Base-by-base conservation (phyloP, 2,329 filamentous ascomycete species). In the Fusarium coicis region DNA sequence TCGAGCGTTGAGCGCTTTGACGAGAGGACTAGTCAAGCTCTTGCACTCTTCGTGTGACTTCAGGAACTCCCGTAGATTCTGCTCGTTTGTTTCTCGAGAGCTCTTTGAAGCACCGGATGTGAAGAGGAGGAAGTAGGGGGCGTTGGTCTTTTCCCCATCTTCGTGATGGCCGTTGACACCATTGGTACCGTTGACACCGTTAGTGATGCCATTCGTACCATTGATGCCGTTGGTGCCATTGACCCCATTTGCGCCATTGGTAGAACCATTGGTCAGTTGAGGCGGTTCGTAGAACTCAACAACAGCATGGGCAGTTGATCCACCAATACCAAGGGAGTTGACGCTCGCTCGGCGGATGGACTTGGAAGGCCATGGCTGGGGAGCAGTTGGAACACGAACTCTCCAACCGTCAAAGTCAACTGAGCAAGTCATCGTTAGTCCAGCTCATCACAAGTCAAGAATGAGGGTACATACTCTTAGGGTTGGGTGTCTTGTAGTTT, bases 251-350 rank as follows among this genome's bases (percentile, higher is more conserved):
- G 12, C 1, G 3, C 42, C 47, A 36, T 72, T 49, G 26, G 30
- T 14, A 8, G 32, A 30, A 2, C 49, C 49, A 10, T 68, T 66
- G 8, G 62, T 54, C 7, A 63, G 2, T 30, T 63, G 54, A 26
- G 63, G 57, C 1, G 74, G 61, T 7, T 75, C 54, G 19, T 76
- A 76, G 14, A 73, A 73, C 55, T 81, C 79, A 53, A 87, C 67
- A 19, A 86, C 82, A 7, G 79, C 77, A 65, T 87, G 85, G 0
- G 81, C 82, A 65, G 86, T 86, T 21, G 82, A 82, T 43, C 85
- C 85, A 21, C 85, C 84, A 30, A 84, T 85, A 4, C 85, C 85
- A 62, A 85, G 73, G 4, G 74, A 76, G 47, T 76, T 76, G 23
- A 86, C 72, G 26, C 77, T 79, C 30, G 73, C 77, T 32, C 78